Base-by-base conservation (phyloP, 2,329 filamentous ascomycete species). In the Lasiodiplodia citricola region DNA sequence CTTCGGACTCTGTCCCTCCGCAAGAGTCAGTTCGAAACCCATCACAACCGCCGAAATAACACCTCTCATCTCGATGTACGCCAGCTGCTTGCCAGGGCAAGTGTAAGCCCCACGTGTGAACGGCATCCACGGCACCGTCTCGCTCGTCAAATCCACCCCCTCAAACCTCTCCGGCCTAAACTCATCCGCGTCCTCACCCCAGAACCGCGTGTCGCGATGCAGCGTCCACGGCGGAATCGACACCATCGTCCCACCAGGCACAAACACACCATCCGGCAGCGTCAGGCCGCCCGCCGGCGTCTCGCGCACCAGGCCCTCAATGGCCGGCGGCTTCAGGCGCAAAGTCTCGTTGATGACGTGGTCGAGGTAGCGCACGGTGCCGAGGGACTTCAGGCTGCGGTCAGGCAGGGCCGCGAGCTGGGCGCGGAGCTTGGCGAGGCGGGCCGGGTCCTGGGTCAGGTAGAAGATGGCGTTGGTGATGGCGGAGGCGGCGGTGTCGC, bases 301-400 rank as follows among this genome's bases (percentile, higher is more conserved):
- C 10, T 77, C 58, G 1, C 82, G 74, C 25, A 74, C 73, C 18
- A 81, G 55, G 0, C 76, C 80, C 4, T 75, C 76, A 0, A 80
- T 79, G 0, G 82, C 77, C 0, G 81, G 75, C 2, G 82, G 81
- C 62, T 82, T 75, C 2, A 84, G 73, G 23, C 82, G 78, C 2
- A 83, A 71, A 0, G 80, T 74, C 69, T 84, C 82, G 66, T 83
- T 79, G 74, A 83, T 82, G n/a, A 77, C 73, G 18, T 75, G 79
- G 66, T 82, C 80, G 14, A 83, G 75, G 50, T 78, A 74, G 1
- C 72, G 35, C 21, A 79, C 68, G 0, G 72, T 70, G 44, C 73
- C 76, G 41, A 71, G 69, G 14, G 74, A 75, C 8, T 77, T 75
- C 58, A 76, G 76, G 18, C 70, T 73, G 76, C 76, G 80, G 44